These are phyloP conservation scores for Helminthosporium solani DNA, from an alignment of 2,329 filamentous ascomycete species.

Conservation along the genomic window DNA sequence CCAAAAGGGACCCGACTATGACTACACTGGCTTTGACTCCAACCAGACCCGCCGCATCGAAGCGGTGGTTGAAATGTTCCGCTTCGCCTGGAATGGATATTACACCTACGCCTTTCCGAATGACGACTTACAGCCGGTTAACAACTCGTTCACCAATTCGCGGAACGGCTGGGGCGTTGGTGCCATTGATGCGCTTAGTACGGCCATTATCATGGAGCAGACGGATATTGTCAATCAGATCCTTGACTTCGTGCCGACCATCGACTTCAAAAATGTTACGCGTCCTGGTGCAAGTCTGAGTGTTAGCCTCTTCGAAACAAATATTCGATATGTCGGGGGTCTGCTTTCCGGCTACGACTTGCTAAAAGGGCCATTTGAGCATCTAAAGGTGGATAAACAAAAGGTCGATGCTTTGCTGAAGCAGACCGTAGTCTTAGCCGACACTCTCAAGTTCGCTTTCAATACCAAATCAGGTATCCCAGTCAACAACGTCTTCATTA, in stretches of 20 bases:
- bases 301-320: slow-evolving; percentile 40
- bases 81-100: slow-evolving; percentile 39
- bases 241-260: slow-evolving; percentile 50
- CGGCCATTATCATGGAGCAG: slow-evolving; percentile 60
- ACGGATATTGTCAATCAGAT: slow-evolving; percentile 57
- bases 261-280: slow-evolving; percentile 50
- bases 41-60: slow-evolving; percentile 18
- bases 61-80: slow-evolving; percentile 29
- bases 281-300: slow-evolving; percentile 21
- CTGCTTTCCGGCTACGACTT: slow-evolving; percentile 29
- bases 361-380: slow-evolving; percentile 62
- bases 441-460: slow-evolving; percentile 72
- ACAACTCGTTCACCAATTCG: slow-evolving; percentile 23
- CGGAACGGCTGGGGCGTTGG: slow-evolving; percentile 49
- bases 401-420: slow-evolving; percentile 59
- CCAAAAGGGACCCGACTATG: slow-evolving; percentile 19
- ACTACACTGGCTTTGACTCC: slow-evolving; percentile 17
- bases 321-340: slow-evolving; percentile 31
- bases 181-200: slow-evolving; percentile 58
- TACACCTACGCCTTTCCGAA: slow-evolving; percentile 34
- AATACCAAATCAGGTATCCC: slow-evolving; percentile 71
- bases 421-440: slow-evolving; percentile 66
- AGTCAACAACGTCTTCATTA: slow-evolving; percentile 64
- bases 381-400: slow-evolving; percentile 46
- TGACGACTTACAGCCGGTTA: slow-evolving; percentile 33